Conservation (phyloP, 2,329 filamentous ascomycete genomes). For the Colletotrichum sp. region DNA sequence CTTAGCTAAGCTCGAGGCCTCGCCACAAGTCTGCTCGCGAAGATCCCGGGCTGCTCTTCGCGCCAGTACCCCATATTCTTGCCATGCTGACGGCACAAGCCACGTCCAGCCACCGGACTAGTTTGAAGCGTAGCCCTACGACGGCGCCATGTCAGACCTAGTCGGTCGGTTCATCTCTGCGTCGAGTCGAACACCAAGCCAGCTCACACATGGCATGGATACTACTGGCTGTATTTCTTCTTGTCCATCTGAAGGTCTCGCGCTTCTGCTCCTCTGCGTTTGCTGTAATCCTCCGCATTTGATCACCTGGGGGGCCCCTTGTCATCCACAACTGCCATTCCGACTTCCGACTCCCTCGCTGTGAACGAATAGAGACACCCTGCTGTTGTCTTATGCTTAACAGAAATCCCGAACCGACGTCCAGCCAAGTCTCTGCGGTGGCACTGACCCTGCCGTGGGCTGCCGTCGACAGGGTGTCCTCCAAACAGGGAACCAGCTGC, state of each 20-base stretch:
- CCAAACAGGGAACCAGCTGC: constrained; percentile 10
- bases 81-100: constrained; percentile 7
- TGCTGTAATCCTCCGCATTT: background rate
- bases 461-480: background rate
- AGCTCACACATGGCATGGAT: background rate
- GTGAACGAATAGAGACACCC: background rate
- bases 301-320: background rate
- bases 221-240: background rate
- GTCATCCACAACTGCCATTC: constrained; percentile 16
- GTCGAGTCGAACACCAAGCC: background rate
- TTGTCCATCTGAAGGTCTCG: background rate
- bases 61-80: background rate
- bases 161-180: background rate
- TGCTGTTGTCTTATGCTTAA: constrained; percentile 17
- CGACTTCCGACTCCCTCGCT: constrained; percentile 8
- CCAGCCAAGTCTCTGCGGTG: background rate
- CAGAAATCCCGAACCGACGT: constrained; percentile 1
- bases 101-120: constrained; percentile 4
- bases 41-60: background rate
- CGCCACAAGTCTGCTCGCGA: background rate
- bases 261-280: background rate
- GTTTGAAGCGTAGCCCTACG: background rate
- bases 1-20: background rate
- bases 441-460: constrained; percentile 1
- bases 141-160: constrained; percentile 14